phyloP scores from a whole-genome alignment of 352 stramenopile genomes.

The Globisporangium barbulae region DNA sequence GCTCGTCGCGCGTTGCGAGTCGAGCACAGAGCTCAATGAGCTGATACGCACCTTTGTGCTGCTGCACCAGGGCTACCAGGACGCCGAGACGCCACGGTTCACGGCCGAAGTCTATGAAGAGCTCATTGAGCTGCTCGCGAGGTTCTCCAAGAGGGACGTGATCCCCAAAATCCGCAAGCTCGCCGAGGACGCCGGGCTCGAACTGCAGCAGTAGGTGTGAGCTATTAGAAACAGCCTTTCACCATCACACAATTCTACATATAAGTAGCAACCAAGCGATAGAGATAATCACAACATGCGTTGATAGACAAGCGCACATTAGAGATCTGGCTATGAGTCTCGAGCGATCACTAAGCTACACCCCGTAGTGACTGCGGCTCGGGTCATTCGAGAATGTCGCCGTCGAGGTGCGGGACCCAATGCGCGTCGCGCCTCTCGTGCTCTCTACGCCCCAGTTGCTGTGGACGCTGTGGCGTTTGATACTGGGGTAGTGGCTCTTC shows the following conservation, averaged over 20 bases:
- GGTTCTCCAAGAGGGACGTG: constrained; percentile 45
- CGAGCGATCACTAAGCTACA: not conserved
- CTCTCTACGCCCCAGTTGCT: not conserved
- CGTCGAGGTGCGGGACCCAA: not conserved
- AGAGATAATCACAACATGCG: constrained; percentile 5
- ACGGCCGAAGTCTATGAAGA: constrained; percentile 54
- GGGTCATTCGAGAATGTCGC: not conserved
- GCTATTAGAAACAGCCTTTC: not conserved
- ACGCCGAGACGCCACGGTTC: constrained; percentile 32
- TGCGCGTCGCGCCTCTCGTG: not conserved
- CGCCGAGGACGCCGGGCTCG: constrained; percentile 23
- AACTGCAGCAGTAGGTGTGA: constrained; percentile 9
- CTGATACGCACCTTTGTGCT: constrained; percentile 63
- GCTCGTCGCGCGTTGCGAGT: constrained; percentile 45
- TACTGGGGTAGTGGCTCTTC: not conserved
- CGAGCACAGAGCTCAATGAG: constrained; percentile 44
- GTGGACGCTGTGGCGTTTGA: not conserved
- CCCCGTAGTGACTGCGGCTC: not conserved
- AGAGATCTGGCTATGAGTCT: not conserved
- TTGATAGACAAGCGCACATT: not conserved
- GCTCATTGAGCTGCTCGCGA: constrained; percentile 36
- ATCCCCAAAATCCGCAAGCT: constrained; percentile 40
- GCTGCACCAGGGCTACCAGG: constrained; percentile 48
- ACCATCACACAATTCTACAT: not conserved
- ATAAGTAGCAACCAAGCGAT: not conserved